phyloP scores from a whole-genome alignment of 73 alveolate genomes.

The Symbiodinium natans region DNA sequence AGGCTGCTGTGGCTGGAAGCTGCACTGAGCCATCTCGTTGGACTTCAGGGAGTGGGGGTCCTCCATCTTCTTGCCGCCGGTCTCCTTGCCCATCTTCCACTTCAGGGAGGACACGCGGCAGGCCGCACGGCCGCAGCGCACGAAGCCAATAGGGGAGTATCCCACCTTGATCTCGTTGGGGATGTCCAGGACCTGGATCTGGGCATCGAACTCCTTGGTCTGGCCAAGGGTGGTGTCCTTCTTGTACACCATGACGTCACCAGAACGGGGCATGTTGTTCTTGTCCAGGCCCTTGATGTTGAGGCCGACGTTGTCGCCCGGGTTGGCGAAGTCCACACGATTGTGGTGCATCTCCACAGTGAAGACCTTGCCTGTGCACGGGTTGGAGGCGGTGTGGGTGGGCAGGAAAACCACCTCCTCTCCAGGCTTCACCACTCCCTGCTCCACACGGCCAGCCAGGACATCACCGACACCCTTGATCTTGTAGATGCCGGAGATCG shows the following conservation, averaged over 20 bases:
- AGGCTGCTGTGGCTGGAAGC: conserved; percentile 80
- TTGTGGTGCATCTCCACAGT: conserved; percentile 99
- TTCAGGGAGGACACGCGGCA: conserved; percentile 54
- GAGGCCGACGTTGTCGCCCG: conserved; percentile 99
- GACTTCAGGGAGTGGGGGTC: conserved; percentile 71
- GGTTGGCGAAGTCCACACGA: conserved; percentile 97
- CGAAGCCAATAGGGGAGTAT: conserved; percentile 94
- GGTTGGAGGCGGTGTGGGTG: conserved; percentile 91
- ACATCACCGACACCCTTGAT: conserved; percentile 96
- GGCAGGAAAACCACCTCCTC: conserved; percentile 94
- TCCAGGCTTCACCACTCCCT: conserved; percentile 95
- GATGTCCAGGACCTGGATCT: conserved; percentile 94
- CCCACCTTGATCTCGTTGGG: conserved; percentile 96
- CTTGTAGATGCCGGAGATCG: conserved; percentile 94
- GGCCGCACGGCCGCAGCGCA: conserved; percentile 79
- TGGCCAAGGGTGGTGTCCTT: conserved; percentile 68
- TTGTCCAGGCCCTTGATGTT: conserved; percentile 95
- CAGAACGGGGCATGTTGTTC: conserved; percentile 68
- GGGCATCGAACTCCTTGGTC: conserved; percentile 93
- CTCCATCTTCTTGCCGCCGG: conserved; percentile 64
- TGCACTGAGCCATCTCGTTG: conserved; percentile 78
- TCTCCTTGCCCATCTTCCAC: conserved; percentile 70
- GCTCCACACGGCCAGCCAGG: conserved; percentile 94
- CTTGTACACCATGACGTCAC: conserved; percentile 79
- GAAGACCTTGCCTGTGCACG: conserved; percentile 81